phyloP scores from a whole-genome alignment of 345 rosid species.

The Hirschfeldia incana region DNA sequence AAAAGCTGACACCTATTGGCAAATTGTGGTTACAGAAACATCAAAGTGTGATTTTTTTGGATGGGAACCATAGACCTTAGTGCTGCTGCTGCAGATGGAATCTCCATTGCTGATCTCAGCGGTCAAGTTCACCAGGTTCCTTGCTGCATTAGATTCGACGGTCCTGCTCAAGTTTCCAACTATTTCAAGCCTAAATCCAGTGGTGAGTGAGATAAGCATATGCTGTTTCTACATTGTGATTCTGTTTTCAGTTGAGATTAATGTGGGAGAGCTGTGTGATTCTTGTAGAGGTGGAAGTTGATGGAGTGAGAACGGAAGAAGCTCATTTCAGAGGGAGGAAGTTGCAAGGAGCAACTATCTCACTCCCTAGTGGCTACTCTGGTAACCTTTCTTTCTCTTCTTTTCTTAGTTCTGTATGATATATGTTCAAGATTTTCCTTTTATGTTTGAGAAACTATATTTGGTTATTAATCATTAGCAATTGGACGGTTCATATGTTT shows the following conservation, averaged over 20 bases:
- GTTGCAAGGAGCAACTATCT: slow-evolving; percentile 65
- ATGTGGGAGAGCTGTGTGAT: not conserved
- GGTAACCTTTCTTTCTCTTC: slow-evolving; percentile 43
- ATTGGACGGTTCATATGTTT: slow-evolving; percentile 6
- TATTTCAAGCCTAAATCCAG: slow-evolving; percentile 74
- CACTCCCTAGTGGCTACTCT: slow-evolving; percentile 67
- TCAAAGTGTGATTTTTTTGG: slow-evolving; percentile 13
- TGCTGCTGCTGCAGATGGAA: slow-evolving; percentile 11
- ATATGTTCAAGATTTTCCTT: too few species aligned
- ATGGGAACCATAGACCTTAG: slow-evolving; percentile 48
- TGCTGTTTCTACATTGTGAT: not conserved
- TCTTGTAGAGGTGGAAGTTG: slow-evolving; percentile 53
- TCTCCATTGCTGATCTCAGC: slow-evolving; percentile 44
- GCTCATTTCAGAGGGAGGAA: slow-evolving; percentile 88
- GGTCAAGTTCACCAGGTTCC: slow-evolving; percentile 74
- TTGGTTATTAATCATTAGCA: too few species aligned
- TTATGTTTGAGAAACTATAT: too few species aligned
- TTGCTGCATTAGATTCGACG: slow-evolving; percentile 75
- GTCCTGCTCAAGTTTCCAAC: slow-evolving; percentile 68
- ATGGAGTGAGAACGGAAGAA: slow-evolving; percentile 66
- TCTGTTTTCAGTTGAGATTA: slow-evolving; percentile 18
- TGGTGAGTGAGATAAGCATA: slow-evolving; percentile 38
- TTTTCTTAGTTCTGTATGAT: not conserved
- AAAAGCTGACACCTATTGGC: too few species aligned
- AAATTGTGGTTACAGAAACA: not conserved